A percentile compares a stretch with the other conserved stretches of the same genome.
phyloP scores from a whole-genome alignment of 2,329 filamentous ascomycete species.

The Talaromyces sp. region DNA sequence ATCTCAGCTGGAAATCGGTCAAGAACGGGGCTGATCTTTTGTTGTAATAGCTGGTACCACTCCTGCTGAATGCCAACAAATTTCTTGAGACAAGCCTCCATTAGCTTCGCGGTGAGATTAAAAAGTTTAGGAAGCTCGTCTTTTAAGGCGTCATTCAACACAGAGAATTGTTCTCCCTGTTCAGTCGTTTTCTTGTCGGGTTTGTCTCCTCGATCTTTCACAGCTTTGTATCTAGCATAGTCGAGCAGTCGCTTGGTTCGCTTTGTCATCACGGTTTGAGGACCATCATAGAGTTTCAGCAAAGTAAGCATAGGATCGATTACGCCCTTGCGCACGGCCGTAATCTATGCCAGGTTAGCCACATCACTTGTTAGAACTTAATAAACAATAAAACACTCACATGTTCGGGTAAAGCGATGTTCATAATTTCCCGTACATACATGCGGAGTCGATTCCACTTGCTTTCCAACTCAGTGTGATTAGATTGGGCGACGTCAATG shows the following conservation, averaged over 20 bases:
- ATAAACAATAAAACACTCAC: constrained; percentile 35
- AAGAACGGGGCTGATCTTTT: constrained; percentile 73
- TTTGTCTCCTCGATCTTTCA: constrained; percentile 77
- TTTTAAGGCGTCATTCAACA: constrained; percentile 88
- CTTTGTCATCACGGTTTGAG: constrained; percentile 87
- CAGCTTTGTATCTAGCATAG: constrained; percentile 74
- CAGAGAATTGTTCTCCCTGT: constrained; percentile 81
- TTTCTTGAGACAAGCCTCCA: constrained; percentile 75
- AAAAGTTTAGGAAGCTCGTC: constrained; percentile 86
- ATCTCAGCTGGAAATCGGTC: constrained; percentile 64
- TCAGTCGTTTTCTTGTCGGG: constrained; percentile 81
- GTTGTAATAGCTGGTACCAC: constrained; percentile 80
- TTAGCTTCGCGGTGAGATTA: constrained; percentile 72
- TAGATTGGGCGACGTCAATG: constrained; percentile 64
- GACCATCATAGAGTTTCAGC: constrained; percentile 75
- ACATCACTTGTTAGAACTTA: not conserved
- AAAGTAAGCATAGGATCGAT: constrained; percentile 78
- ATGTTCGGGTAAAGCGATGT: constrained; percentile 78
- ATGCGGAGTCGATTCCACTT: constrained; percentile 92
- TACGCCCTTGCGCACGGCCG: constrained; percentile 71
- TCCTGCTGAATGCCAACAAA: constrained; percentile 78
- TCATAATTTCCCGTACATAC: constrained; percentile 79
- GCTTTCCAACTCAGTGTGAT: constrained; percentile 79
- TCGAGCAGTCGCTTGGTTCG: constrained; percentile 88
- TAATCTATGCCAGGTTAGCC: constrained; percentile 37